Percentiles rank a stretch among this genome's conserved stretches.
phyloP scores from a whole-genome alignment of 2,329 filamentous ascomycete genomes.

The Lachnellula subtilissima region DNA sequence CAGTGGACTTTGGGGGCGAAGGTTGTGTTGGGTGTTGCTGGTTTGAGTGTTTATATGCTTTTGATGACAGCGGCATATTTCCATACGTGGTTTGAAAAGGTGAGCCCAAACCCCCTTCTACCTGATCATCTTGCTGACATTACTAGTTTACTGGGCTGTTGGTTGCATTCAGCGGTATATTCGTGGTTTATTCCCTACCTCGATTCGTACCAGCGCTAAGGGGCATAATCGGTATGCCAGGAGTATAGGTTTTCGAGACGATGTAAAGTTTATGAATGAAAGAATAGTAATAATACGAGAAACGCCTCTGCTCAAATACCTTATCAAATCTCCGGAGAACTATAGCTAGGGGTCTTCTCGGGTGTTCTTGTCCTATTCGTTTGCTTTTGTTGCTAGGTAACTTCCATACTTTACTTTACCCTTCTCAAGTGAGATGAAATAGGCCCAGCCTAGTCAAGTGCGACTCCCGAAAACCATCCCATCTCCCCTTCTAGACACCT shows the following conservation, averaged over 20 bases:
- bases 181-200: slow-evolving; percentile 47
- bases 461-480: too few species aligned
- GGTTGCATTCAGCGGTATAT: slow-evolving; percentile 44
- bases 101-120: slow-evolving; percentile 34
- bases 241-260: slow-evolving; percentile 26
- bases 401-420: too few species aligned
- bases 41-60: slow-evolving; percentile 86
- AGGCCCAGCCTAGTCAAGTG: too few species aligned
- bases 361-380: too few species aligned
- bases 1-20: slow-evolving; percentile 44
- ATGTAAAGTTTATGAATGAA: neutral
- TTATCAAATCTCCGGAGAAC: neutral
- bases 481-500: too few species aligned
- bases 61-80: slow-evolving; percentile 99
- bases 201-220: slow-evolving; percentile 40
- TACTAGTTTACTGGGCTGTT: slow-evolving; percentile 42
- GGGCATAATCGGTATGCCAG: slow-evolving; percentile 41
- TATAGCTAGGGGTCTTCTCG: neutral
- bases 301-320: neutral
- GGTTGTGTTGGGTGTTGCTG: slow-evolving; percentile 60
- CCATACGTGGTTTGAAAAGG: slow-evolving; percentile 98
- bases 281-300: neutral
- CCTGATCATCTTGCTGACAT: slow-evolving; percentile 3
- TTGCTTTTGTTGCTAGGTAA: too few species aligned
- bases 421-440: too few species aligned